These are phyloP conservation scores for Tetrahymena thermophila DNA, from an alignment of 73 alveolate species.

Conservation along the genomic window DNA sequence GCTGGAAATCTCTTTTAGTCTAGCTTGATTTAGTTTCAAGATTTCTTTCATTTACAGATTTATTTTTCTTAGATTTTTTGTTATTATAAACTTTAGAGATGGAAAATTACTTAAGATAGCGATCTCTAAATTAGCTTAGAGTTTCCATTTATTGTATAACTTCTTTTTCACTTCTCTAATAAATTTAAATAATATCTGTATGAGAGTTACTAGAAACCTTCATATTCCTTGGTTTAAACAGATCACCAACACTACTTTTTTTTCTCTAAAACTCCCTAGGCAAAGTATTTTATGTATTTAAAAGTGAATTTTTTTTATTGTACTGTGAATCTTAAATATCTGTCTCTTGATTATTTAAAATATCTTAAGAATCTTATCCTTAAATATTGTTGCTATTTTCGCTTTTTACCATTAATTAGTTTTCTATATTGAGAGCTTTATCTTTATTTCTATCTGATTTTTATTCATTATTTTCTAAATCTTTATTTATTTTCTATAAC, in stretches of 20 bases:
- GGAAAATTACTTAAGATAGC: background rate
- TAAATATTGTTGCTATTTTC: background rate
- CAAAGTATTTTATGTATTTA: background rate
- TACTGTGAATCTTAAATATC: background rate
- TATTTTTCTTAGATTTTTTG: background rate
- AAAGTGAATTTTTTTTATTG: background rate
- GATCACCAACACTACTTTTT: background rate
- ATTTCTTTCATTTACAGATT: background rate
- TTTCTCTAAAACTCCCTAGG: background rate
- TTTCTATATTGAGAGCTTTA: background rate
- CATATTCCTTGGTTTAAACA: background rate
- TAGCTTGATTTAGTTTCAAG: background rate
- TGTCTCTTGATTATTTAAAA: background rate
- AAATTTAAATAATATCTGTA: background rate
- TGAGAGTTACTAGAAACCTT: background rate
- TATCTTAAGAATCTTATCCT: background rate
- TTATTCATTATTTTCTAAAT: background rate
- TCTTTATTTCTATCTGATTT: background rate
- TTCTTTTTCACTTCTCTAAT: background rate
- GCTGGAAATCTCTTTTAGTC: background rate
- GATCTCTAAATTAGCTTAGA: background rate
- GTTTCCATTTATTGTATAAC: background rate
- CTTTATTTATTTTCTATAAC: background rate
- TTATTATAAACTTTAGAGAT: background rate
- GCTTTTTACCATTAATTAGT: too few relatives aligned